Evolutionary conservation across 2,329 filamentous ascomycete genomes (phyloP).

Genomic region (Penicillium occitanis): DNA sequence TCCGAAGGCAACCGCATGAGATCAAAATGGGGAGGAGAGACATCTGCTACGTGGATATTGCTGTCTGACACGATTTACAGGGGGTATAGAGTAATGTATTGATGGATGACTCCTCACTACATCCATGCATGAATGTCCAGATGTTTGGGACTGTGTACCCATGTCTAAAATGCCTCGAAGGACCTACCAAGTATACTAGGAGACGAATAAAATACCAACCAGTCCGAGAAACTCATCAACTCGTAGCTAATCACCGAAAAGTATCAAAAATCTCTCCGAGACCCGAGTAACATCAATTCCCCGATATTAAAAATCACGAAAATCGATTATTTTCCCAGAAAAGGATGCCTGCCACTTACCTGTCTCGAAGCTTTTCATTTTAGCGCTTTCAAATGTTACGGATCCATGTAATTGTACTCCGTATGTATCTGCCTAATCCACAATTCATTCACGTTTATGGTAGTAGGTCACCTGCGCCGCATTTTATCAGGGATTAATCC

Average conservation of each 20-base stretch:
- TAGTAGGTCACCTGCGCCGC: slow-evolving; percentile 7
- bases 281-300: not conserved
- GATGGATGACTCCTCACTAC: not conserved
- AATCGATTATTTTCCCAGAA: not conserved
- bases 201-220: not conserved
- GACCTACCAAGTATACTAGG: not conserved
- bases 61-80: not conserved
- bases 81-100: not conserved
- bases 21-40: not conserved
- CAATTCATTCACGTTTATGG: not conserved
- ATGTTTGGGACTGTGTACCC: not conserved
- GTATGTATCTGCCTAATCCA: not conserved
- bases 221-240: not conserved
- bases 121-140: not conserved
- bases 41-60: not conserved
- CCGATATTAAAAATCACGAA: not conserved
- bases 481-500: not conserved
- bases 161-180: not conserved
- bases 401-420: not conserved
- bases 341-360: not conserved
- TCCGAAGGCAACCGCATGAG: not conserved
- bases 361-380: not conserved
- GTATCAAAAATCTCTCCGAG: not conserved
- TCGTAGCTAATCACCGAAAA: not conserved
- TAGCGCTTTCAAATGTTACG: not conserved